These are phyloP conservation scores for Bipolaris bicolor DNA, from an alignment of 2,329 filamentous ascomycete species.

Conservation along the genomic window DNA sequence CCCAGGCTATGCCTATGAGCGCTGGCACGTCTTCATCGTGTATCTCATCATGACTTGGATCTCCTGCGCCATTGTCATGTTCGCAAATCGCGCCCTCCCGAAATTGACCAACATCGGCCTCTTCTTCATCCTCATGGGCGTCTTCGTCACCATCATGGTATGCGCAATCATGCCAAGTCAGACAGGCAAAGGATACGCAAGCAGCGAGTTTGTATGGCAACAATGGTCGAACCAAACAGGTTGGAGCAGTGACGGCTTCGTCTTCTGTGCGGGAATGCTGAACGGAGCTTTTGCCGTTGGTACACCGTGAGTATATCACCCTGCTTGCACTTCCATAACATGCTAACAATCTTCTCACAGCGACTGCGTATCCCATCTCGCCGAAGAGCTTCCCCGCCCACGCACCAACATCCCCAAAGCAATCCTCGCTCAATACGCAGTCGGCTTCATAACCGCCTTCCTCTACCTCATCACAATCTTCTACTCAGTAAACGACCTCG, in stretches of 20 bases:
- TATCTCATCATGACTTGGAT: slow-evolving; percentile 58
- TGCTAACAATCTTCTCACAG: slow-evolving; percentile 14
- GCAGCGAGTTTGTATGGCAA: slow-evolving; percentile 52
- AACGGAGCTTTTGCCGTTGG: slow-evolving; percentile 74
- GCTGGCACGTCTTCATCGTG: slow-evolving; percentile 60
- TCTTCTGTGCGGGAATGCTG: slow-evolving; percentile 68
- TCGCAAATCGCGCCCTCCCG: slow-evolving; percentile 62
- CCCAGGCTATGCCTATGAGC: slow-evolving; percentile 52
- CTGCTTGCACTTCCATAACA: neutral
- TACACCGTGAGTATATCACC: slow-evolving; percentile 52
- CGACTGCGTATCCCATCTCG: slow-evolving; percentile 69
- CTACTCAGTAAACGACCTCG: slow-evolving; percentile 65
- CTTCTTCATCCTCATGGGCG: slow-evolving; percentile 59
- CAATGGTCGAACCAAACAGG: slow-evolving; percentile 57
- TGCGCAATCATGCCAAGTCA: slow-evolving; percentile 61
- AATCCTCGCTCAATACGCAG: slow-evolving; percentile 47
- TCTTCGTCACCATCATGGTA: slow-evolving; percentile 62
- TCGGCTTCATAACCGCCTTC: slow-evolving; percentile 47
- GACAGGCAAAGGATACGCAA: slow-evolving; percentile 52
- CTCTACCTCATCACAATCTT: slow-evolving; percentile 53
- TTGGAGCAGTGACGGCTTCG: slow-evolving; percentile 62
- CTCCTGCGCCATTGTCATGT: slow-evolving; percentile 56
- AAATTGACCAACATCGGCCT: slow-evolving; percentile 62
- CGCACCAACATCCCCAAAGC: slow-evolving; percentile 50
- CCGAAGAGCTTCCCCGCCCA: slow-evolving; percentile 56